These are phyloP conservation scores for Aureobasidium sp. DNA, from an alignment of 2,329 filamentous ascomycete species.

Conservation along the genomic window DNA sequence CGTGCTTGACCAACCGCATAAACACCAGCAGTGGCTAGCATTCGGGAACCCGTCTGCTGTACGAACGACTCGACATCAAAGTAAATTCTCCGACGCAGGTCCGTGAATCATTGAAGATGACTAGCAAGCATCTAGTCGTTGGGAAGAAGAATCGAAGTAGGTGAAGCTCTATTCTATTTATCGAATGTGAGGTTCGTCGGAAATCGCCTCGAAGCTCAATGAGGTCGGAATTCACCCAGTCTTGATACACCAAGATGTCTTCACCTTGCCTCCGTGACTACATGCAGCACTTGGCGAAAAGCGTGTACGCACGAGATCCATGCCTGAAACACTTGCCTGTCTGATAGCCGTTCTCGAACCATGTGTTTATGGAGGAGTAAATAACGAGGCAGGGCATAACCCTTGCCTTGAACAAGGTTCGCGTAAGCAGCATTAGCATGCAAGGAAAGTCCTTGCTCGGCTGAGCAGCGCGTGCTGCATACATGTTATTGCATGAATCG, in stretches of 20 bases:
- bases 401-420: slow-evolving; percentile 2
- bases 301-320: neutral
- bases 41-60: neutral
- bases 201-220: neutral
- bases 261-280: neutral
- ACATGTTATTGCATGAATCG: neutral
- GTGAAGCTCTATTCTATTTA: neutral
- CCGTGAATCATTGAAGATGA: neutral
- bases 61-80: neutral
- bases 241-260: neutral
- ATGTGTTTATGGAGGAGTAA: neutral
- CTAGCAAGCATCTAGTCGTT: neutral
- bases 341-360: neutral
- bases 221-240: neutral
- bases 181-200: neutral
- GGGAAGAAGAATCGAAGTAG: neutral
- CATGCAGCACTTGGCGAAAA: neutral
- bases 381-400: neutral
- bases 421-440: neutral
- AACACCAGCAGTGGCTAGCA: neutral
- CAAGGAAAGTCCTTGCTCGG: slow-evolving; percentile 3
- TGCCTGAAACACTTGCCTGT: neutral
- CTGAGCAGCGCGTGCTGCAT: neutral
- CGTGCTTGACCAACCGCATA: neutral
- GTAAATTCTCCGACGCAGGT: slow-evolving; percentile 9